Base-by-base conservation (phyloP, 2,329 filamentous ascomycete species). In the Biscogniauxia marginata region DNA sequence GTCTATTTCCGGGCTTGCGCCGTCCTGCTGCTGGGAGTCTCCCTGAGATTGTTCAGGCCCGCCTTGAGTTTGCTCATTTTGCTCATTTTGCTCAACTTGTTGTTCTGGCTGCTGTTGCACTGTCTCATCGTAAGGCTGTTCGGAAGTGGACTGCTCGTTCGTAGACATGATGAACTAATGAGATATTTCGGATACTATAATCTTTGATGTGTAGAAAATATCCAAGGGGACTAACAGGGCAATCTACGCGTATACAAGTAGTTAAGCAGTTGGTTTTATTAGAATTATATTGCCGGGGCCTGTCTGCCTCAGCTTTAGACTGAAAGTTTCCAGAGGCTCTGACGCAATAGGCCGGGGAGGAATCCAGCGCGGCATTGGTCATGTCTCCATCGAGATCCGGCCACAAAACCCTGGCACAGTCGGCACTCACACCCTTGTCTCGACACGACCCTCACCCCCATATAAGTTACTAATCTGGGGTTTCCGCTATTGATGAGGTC, bases 1-100 rank as follows among this genome's bases (percentile, higher is more conserved):
- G n/a, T 53, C 34, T 3, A 57, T 13, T 19, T 49, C 43, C 4
- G 48, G 52, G 49, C 52, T 39, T 23, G 20, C n/a, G 20, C n/a
- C 6, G n/a, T 72, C 67, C 55, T 70, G 62, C 47, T 63, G 61
- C 49, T 56, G 34, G n/a, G 30, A 11, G 8, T n/a, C 9, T 4
- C 30, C 9, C 30, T 11, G 30, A 39, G 4, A 11, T 39, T 39
- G 30, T 16, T 39, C 30, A n/a, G 30, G 30, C 6, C n/a, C n/a
- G n/a, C n/a, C n/a, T n/a, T n/a, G n/a, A n/a, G n/a, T n/a, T n/a
- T n/a, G n/a, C n/a, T n/a, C n/a, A n/a, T n/a, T n/a, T n/a, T n/a
- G n/a, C n/a, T n/a, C n/a, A n/a, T n/a, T n/a, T n/a, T n/a, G n/a
- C n/a, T n/a, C n/a, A n/a, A 5, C 20, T 23, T 30, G 13, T 54